Evolutionary conservation across 2,329 filamentous ascomycete species (phyloP).

Genomic region (Penicillium concentricum): DNA sequence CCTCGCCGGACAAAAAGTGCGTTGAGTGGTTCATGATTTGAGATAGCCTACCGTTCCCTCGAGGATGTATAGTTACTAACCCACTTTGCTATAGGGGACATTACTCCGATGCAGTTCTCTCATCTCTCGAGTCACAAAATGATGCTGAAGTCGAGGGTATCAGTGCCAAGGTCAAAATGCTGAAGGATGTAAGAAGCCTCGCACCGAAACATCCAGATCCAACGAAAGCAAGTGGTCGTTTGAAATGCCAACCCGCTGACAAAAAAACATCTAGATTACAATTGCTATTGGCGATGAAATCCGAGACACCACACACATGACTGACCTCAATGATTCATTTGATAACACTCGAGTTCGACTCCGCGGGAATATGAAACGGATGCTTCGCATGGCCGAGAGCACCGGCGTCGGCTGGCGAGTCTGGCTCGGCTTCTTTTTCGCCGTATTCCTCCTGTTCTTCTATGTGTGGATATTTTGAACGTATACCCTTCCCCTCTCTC

Average conservation of each 20-base stretch:
- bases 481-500: constrained; percentile 8
- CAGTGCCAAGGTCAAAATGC: constrained; percentile 79
- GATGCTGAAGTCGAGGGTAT: constrained; percentile 88
- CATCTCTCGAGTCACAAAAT: constrained; percentile 94
- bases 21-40: constrained; percentile 22
- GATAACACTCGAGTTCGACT: constrained; percentile 79
- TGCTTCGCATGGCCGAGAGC: constrained; percentile 91
- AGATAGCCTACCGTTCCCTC: not conserved
- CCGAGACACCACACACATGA: constrained; percentile 79
- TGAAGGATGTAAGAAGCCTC: constrained; percentile 72
- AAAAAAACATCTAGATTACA: constrained; percentile 64
- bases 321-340: constrained; percentile 94
- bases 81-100: constrained; percentile 62
- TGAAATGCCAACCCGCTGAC: constrained; percentile 2
- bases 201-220: not conserved
- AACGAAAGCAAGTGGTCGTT: not conserved
- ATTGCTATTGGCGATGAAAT: constrained; percentile 94
- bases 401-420: constrained; percentile 96
- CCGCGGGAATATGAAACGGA: constrained; percentile 91
- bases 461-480: constrained; percentile 86
- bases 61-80: not conserved
- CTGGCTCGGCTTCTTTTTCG: constrained; percentile 86
- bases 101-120: constrained; percentile 87
- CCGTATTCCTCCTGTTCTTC: constrained; percentile 77
- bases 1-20: constrained; percentile 70